phyloP scores from a whole-genome alignment of 2,329 filamentous ascomycete genomes.

The Cytospora piceae region DNA sequence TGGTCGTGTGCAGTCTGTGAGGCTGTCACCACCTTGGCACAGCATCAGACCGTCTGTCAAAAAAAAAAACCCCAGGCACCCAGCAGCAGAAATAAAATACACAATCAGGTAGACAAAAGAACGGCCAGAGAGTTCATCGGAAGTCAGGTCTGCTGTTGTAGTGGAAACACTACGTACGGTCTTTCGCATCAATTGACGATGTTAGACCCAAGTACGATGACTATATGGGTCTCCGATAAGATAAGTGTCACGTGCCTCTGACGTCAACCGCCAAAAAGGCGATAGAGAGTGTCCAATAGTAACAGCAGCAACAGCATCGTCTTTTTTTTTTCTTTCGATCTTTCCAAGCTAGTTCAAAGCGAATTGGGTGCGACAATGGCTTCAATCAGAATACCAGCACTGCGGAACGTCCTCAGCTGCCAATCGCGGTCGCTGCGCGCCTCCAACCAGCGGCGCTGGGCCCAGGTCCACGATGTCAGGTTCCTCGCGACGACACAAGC shows the following conservation, averaged over 20 bases:
- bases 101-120: too few species aligned
- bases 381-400: conserved; percentile 49
- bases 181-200: background rate
- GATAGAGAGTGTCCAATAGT: background rate
- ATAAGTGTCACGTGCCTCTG: background rate
- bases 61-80: too few species aligned
- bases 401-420: conserved; percentile 50
- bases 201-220: too few species aligned
- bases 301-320: background rate
- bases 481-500: conserved; percentile 81
- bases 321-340: background rate
- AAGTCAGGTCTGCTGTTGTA: background rate
- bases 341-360: background rate
- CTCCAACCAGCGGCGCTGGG: conserved; percentile 76
- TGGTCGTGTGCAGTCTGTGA: too few species aligned
- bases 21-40: too few species aligned
- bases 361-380: conserved; percentile 46
- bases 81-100: too few species aligned
- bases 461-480: conserved; percentile 88
- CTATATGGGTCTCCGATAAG: background rate
- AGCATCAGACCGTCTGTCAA: too few species aligned
- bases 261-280: background rate
- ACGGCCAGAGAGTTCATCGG: too few species aligned
- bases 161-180: conserved; percentile 6
- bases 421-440: conserved; percentile 40